These are phyloP conservation scores for Baorangia bicolor DNA, from an alignment of 768 basidiomycete genomes.

Conservation along the genomic window DNA sequence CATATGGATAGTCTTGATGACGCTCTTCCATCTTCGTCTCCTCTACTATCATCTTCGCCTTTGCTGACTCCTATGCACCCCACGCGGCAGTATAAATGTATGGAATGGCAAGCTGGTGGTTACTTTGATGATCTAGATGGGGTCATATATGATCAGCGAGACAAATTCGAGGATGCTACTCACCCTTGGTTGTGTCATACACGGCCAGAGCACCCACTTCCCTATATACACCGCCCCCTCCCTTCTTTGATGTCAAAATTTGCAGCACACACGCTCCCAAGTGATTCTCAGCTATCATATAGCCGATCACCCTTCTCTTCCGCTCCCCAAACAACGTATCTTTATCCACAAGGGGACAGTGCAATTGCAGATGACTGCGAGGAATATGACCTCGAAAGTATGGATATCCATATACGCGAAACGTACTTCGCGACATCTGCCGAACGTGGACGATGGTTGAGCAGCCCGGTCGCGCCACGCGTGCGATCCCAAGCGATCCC, in stretches of 20 bases:
- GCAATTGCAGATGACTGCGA: constrained; percentile 20
- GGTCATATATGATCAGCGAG: neutral
- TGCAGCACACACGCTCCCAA: neutral
- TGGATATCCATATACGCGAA: constrained; percentile 39
- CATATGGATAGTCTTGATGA: neutral
- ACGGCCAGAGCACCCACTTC: neutral
- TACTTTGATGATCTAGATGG: neutral
- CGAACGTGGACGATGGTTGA: constrained; percentile 59
- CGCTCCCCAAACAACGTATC: neutral
- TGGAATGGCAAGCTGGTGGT: constrained; percentile 3
- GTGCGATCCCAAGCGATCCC: constrained; percentile 13
- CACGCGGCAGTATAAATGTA: constrained; percentile 2
- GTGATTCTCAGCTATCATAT: neutral
- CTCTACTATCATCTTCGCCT: constrained; percentile 22
- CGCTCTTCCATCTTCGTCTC: constrained; percentile 14
- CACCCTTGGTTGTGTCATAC: constrained; percentile 4
- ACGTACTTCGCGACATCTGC: constrained; percentile 57
- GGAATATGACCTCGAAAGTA: constrained; percentile 33
- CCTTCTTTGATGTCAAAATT: constrained; percentile 24
- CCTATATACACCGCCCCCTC: constrained; percentile 3
- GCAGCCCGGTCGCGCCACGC: constrained; percentile 42
- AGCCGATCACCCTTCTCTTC: constrained; percentile 2
- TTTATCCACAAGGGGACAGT: constrained; percentile 15
- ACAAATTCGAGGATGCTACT: neutral
- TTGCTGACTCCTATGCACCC: constrained; percentile 13